Percentiles rank a stretch among this genome's conserved stretches.
Evolutionary conservation across 495 filamentous ascomycete genomes (phyloP).

Genomic region (Penicillium nucicola): DNA sequence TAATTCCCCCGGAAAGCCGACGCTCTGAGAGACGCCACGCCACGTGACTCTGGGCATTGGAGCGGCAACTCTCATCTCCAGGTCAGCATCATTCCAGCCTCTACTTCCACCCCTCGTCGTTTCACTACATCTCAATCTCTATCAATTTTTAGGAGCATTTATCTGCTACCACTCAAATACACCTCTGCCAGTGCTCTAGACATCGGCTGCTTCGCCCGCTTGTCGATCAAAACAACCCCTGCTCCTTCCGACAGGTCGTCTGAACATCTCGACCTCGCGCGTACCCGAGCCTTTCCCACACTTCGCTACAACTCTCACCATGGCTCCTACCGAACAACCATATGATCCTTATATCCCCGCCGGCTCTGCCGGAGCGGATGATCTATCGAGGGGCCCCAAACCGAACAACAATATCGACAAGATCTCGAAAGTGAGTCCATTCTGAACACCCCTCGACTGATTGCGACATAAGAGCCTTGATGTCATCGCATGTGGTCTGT

Average conservation of each 20-base stretch:
- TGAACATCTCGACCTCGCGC: conserved; percentile 5
- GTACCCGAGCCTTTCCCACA: conserved; percentile 13
- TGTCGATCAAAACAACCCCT: conserved; percentile 20
- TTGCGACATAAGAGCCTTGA: neutral
- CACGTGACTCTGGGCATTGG: conserved; percentile 23
- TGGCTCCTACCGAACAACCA: conserved; percentile 65
- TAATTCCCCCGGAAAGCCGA: neutral
- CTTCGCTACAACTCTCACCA: conserved; percentile 32
- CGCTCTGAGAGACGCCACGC: conserved; percentile 19
- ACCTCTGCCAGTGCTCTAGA: neutral
- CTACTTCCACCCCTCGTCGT: conserved; percentile 10
- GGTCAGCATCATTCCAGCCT: conserved; percentile 34
- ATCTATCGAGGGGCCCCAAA: no score
- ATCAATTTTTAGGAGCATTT: neutral
- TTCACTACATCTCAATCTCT: conserved; percentile 6
- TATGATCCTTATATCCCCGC: conserved; percentile 92
- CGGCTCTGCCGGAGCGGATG: conserved; percentile 50
- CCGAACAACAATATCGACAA: conserved; percentile 77
- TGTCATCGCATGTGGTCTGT: neutral
- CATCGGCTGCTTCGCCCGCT: conserved; percentile 1
- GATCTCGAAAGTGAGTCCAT: conserved; percentile 65
- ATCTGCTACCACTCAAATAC: neutral
- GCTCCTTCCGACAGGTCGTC: conserved; percentile 14
- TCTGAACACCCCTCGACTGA: neutral
- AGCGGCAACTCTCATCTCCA: conserved; percentile 35